These are phyloP conservation scores for Oleoguttula mirabilis DNA, from an alignment of 495 filamentous ascomycete genomes.

Conservation along the genomic window DNA sequence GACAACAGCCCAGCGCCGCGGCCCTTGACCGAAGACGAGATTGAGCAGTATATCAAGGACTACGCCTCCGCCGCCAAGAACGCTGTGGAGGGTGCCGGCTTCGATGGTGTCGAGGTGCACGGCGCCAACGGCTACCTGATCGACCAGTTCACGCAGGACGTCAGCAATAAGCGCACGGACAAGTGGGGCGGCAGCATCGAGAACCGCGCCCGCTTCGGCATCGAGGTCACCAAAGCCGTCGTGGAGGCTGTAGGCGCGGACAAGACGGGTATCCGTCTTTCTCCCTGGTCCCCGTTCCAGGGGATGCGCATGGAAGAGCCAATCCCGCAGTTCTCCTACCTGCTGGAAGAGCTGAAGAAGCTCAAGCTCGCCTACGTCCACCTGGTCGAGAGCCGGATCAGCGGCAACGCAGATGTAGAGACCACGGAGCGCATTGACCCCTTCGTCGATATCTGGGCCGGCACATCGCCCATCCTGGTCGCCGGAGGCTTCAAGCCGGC, in stretches of 20 bases:
- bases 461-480: conserved; percentile 44
- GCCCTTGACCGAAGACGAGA: conserved; percentile 30
- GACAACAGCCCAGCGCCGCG: conserved; percentile 33
- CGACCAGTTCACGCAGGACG: conserved; percentile 61
- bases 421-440: conserved; percentile 40
- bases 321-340: conserved; percentile 48
- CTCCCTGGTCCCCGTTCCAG: conserved; percentile 54
- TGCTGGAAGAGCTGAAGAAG: conserved; percentile 41
- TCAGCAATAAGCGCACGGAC: conserved; percentile 51
- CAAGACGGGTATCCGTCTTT: conserved; percentile 49
- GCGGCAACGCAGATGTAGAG: conserved; percentile 36
- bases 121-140: conserved; percentile 63
- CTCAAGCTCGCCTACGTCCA: conserved; percentile 56
- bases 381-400: conserved; percentile 43
- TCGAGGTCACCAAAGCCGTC: conserved; percentile 55
- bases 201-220: conserved; percentile 51
- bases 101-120: conserved; percentile 68
- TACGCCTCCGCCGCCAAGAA: conserved; percentile 52
- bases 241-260: conserved; percentile 52
- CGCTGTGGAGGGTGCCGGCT: conserved; percentile 52
- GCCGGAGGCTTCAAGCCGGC: conserved; percentile 47
- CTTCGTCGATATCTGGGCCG: conserved; percentile 37
- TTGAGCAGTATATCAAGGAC: conserved; percentile 22
- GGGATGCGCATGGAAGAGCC: conserved; percentile 57
- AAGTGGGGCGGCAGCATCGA: conserved; percentile 60